Evolutionary conservation across 2,329 filamentous ascomycete genomes (phyloP).

Genomic region (Trichoderma gracile): DNA sequence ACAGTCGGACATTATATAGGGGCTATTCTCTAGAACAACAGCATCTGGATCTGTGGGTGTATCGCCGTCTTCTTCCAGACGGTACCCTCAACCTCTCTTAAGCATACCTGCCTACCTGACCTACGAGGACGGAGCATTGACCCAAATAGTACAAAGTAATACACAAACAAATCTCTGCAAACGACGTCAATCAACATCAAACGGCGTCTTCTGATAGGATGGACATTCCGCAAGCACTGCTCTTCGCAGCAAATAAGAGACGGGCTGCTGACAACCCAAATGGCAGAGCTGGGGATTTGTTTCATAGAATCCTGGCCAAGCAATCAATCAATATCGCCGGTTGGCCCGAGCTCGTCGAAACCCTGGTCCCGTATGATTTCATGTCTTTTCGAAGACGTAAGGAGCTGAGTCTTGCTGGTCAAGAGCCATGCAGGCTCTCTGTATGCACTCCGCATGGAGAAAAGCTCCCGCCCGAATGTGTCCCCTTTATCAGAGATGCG

Average conservation of each 20-base stretch:
- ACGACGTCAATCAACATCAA: conserved; percentile 13
- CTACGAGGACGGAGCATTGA: not conserved
- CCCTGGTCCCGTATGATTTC: conserved; percentile 20
- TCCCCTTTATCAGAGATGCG: not conserved
- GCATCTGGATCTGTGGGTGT: not conserved
- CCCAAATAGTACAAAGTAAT: not conserved
- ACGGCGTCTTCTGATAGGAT: conserved; percentile 2
- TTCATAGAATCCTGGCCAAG: conserved; percentile 6
- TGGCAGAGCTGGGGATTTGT: conserved; percentile 20
- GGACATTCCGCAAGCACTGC: not conserved
- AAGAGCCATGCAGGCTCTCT: not conserved
- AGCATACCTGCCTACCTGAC: too few species aligned
- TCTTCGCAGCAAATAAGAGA: not conserved
- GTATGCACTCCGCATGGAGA: conserved; percentile 15
- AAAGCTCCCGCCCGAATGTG: not conserved
- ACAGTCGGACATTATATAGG: not conserved
- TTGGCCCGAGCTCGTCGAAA: conserved; percentile 14
- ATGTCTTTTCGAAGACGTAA: not conserved
- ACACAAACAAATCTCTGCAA: not conserved
- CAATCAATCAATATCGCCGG: conserved; percentile 16
- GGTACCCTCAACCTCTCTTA: too few species aligned
- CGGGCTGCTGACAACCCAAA: conserved; percentile 16
- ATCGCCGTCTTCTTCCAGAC: not conserved
- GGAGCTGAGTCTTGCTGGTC: not conserved
- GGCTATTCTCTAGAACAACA: not conserved